Evolutionary conservation across 768 basidiomycete genomes (phyloP).

Genomic region (Xerocomellus amylosporus): DNA sequence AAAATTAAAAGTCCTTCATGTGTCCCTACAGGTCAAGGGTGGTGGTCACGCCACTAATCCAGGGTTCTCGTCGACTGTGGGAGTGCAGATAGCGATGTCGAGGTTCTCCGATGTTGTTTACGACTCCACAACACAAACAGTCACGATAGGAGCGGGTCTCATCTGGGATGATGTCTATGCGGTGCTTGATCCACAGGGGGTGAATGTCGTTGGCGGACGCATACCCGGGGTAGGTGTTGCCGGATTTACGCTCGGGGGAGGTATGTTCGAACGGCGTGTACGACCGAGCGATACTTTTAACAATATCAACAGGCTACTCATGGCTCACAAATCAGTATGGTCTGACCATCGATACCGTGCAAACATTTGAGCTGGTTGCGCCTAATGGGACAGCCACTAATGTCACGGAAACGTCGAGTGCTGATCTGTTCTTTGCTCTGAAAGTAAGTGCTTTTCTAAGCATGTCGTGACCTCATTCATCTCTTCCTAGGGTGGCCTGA

Average conservation of each 20-base stretch:
- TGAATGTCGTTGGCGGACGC: conserved; percentile 56
- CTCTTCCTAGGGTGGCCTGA: conserved; percentile 49
- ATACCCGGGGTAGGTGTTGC: conserved; percentile 57
- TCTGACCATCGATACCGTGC: conserved; percentile 53
- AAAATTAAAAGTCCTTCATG: no score
- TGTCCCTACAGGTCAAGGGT: conserved; percentile 49
- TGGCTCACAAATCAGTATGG: conserved; percentile 64
- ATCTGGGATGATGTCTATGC: conserved; percentile 68
- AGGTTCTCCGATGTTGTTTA: conserved; percentile 45
- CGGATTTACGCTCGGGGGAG: conserved; percentile 58
- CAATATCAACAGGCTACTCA: conserved; percentile 14
- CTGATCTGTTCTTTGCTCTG: conserved; percentile 46
- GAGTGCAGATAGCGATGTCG: conserved; percentile 56
- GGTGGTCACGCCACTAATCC: conserved; percentile 57
- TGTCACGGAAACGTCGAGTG: conserved; percentile 33
- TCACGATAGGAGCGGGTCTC: conserved; percentile 38
- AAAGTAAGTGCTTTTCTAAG: conserved; percentile 27
- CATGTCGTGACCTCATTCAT: background rate
- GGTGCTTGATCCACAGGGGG: conserved; percentile 42
- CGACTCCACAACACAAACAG: conserved; percentile 38
- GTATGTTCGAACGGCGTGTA: conserved; percentile 15
- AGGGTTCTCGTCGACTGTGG: conserved; percentile 55
- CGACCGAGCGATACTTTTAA: background rate
- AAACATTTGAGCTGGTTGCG: conserved; percentile 54
- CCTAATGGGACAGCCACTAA: conserved; percentile 38